phyloP scores from a whole-genome alignment of 2,329 filamentous ascomycete genomes.

The Cladosporium cucumerinum region DNA sequence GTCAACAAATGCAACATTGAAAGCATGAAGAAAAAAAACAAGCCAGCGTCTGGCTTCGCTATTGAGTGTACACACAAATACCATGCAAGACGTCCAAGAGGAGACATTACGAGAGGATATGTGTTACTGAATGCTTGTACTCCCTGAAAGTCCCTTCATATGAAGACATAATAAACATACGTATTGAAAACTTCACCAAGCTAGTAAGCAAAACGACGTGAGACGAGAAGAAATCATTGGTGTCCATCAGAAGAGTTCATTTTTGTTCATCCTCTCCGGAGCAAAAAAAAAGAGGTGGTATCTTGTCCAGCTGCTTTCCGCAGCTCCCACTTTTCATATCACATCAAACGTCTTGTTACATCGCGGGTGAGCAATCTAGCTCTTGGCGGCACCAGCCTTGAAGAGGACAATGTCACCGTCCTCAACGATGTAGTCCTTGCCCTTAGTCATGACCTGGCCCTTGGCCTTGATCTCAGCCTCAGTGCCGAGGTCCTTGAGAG shows the following conservation, averaged over 20 bases:
- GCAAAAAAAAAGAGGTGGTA: conserved; percentile 11
- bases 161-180: not conserved
- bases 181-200: not conserved
- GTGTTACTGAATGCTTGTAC: not conserved
- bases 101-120: not conserved
- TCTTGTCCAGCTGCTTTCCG: conserved; percentile 8
- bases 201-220: not conserved
- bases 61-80: not conserved
- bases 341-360: conserved; percentile 14
- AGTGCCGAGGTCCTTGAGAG: conserved; percentile 81
- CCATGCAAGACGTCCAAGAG: not conserved
- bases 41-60: not conserved
- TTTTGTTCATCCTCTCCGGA: conserved; percentile 3
- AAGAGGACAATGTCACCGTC: conserved; percentile 82
- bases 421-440: conserved; percentile 90
- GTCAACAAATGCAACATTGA: not conserved
- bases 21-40: too few relatives aligned
- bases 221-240: not conserved
- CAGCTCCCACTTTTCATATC: conserved; percentile 15
- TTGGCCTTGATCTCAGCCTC: conserved; percentile 86
- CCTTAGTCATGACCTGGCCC: conserved; percentile 97
- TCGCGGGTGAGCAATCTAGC: conserved; percentile 22
- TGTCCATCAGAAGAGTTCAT: conserved; percentile 14
- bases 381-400: conserved; percentile 82
- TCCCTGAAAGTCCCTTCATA: too few relatives aligned